Conservation (phyloP, 305 asterid species). For the Caryopteris hybrid region DNA sequence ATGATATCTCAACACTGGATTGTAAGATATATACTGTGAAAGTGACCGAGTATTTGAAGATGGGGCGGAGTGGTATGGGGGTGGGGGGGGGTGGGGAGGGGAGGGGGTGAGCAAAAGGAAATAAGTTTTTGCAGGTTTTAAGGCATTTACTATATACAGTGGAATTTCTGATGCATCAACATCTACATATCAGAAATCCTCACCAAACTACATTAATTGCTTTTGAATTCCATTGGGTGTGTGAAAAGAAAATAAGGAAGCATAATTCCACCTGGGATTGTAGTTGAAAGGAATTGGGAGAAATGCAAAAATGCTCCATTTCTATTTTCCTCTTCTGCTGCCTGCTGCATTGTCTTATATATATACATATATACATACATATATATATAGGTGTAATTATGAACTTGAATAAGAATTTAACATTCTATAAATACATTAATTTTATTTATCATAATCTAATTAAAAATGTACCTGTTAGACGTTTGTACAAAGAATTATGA, state of each 20-base stretch:
- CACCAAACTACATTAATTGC: constrained; percentile 45
- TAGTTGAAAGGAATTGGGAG: background rate
- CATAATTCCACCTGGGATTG: constrained; percentile 17
- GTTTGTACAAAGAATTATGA: no score
- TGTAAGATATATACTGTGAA: constrained; percentile 14
- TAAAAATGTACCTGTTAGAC: no score
- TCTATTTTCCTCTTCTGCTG: background rate
- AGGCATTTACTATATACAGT: constrained; percentile 29
- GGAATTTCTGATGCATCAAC: constrained; percentile 37
- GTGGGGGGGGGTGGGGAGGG: background rate
- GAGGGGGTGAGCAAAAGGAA: constrained; percentile 23
- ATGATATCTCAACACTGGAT: background rate
- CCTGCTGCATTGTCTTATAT: background rate
- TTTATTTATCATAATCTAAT: no score
- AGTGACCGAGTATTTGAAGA: constrained; percentile 15
- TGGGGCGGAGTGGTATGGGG: background rate
- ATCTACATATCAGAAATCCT: constrained; percentile 25
- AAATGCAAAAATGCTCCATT: constrained; percentile 6
- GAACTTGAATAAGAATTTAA: no score
- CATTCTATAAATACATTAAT: no score
- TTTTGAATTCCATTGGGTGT: constrained; percentile 15
- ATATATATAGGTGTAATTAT: no score
- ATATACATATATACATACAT: background rate
- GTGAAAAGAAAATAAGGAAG: background rate
- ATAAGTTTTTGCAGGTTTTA: constrained; percentile 22